A percentile compares a stretch with the other conserved stretches of the same genome.
These are phyloP conservation scores for Aspergillus terreus DNA, from an alignment of 2,329 filamentous ascomycete genomes.

Conservation along the genomic window DNA sequence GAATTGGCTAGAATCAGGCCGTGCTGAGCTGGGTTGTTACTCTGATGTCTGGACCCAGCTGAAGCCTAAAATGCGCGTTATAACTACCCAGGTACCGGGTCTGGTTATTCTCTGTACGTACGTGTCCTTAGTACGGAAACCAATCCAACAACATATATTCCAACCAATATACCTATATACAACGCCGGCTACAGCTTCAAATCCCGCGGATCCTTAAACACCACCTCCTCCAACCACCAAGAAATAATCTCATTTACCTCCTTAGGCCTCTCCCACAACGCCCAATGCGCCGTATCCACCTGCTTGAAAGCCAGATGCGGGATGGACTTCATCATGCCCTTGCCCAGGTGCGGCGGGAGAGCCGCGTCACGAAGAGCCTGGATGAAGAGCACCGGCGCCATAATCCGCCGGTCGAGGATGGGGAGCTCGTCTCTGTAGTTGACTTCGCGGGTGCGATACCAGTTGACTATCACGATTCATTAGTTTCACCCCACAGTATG, in stretches of 20 bases:
- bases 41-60: too few species aligned
- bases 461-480: slow-evolving; percentile 56
- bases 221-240: slow-evolving; percentile 62
- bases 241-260: slow-evolving; percentile 67
- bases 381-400: slow-evolving; percentile 70
- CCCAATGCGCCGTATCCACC: slow-evolving; percentile 77
- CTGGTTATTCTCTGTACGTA: too few species aligned
- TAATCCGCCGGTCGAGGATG: slow-evolving; percentile 42
- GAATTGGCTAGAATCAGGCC: too few species aligned
- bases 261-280: slow-evolving; percentile 66
- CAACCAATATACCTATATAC: too few species aligned
- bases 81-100: too few species aligned
- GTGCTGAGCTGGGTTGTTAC: too few species aligned
- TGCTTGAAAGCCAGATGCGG: slow-evolving; percentile 61
- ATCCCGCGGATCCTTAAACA: slow-evolving; percentile 34
- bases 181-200: slow-evolving; percentile 7
- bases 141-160: too few species aligned
- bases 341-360: slow-evolving; percentile 67
- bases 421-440: slow-evolving; percentile 72
- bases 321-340: slow-evolving; percentile 66
- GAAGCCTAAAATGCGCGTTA: too few species aligned
- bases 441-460: slow-evolving; percentile 72
- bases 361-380: slow-evolving; percentile 67
- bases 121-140: too few species aligned
- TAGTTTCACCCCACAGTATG: not conserved